These are phyloP conservation scores for Trichosporon faecale DNA, from an alignment of 1,284 basidiomycete species.

Conservation along the genomic window DNA sequence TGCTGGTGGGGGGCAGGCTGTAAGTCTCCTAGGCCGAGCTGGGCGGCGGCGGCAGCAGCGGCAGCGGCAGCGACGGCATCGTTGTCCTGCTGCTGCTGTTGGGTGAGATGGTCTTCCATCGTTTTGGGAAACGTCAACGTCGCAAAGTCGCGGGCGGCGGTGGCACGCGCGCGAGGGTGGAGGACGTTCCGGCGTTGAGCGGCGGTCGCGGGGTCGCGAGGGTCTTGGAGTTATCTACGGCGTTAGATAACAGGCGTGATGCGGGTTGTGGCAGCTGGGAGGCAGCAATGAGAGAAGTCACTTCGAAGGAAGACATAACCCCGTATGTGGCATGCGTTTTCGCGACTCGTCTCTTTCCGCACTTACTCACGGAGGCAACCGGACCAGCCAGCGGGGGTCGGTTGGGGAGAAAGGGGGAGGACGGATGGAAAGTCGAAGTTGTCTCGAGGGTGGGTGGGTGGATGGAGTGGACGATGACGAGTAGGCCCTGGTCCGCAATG, in stretches of 20 bases:
- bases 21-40: conserved; percentile 32
- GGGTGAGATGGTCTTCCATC: conserved; percentile 33
- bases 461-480: conserved; percentile 7
- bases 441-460: background rate
- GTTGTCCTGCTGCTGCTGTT: conserved; percentile 37
- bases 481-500: background rate
- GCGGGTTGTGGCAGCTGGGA: conserved; percentile 25
- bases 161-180: conserved; percentile 28
- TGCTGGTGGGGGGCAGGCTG: conserved; percentile 24
- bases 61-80: conserved; percentile 41
- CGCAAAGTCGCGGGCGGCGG: conserved; percentile 19
- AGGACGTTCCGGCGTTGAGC: conserved; percentile 18
- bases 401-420: background rate
- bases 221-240: background rate
- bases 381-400: background rate
- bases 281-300: conserved; percentile 25
- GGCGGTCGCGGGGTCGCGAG: background rate
- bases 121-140: conserved; percentile 9
- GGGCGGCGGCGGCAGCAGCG: conserved; percentile 40
- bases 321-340: conserved; percentile 7
- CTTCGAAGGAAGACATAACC: background rate
- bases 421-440: background rate
- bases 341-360: background rate
- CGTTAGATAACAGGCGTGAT: background rate
- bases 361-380: background rate